Evolutionary conservation across 2,329 filamentous ascomycete genomes (phyloP).

Genomic region (Curvularia hawaiiensis): DNA sequence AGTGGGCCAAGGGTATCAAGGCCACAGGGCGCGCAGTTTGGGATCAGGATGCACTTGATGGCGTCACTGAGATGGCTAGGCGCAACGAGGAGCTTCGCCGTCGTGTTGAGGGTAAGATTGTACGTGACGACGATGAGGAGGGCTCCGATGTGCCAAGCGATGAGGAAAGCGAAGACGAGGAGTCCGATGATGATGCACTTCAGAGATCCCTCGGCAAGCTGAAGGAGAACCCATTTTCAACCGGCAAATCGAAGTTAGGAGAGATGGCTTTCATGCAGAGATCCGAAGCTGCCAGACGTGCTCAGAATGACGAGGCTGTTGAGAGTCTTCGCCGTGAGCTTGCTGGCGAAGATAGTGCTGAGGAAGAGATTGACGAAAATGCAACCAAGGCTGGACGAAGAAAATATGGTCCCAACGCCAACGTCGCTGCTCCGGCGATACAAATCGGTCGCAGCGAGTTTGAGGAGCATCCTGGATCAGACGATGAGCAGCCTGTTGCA

Average conservation of each 20-base stretch:
- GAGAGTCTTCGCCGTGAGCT: constrained; percentile 69
- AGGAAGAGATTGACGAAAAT: constrained; percentile 57
- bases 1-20: constrained; percentile 87
- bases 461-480: constrained; percentile 63
- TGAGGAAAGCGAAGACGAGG: constrained; percentile 61
- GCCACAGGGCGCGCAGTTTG: constrained; percentile 79
- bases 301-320: constrained; percentile 76
- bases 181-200: constrained; percentile 53
- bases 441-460: constrained; percentile 58
- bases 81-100: constrained; percentile 81
- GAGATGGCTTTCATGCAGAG: constrained; percentile 95
- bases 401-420: constrained; percentile 64
- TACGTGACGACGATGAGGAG: constrained; percentile 55
- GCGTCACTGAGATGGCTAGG: constrained; percentile 79
- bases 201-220: constrained; percentile 45
- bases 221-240: constrained; percentile 57
- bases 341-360: constrained; percentile 61
- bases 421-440: constrained; percentile 37
- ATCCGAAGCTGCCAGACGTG: constrained; percentile 77
- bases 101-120: constrained; percentile 74
- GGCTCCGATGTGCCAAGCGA: constrained; percentile 56
- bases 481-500: constrained; percentile 39
- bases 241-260: constrained; percentile 69
- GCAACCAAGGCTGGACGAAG: constrained; percentile 70
- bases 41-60: constrained; percentile 84